Base-by-base conservation (phyloP, 345 rosid species). In the Camelina laxa region DNA sequence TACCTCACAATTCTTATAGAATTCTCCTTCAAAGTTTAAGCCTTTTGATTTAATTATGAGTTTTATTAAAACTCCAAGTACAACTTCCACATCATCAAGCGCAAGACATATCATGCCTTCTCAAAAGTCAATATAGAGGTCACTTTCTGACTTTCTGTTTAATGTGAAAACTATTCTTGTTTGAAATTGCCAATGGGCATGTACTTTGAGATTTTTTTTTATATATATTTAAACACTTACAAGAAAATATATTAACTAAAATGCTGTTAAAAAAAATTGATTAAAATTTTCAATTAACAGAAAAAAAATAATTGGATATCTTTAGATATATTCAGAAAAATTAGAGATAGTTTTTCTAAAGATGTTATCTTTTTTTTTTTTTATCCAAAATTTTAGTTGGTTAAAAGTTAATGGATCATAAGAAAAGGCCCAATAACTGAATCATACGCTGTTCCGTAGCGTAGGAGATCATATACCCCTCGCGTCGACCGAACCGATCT, bases 1-100 rank as follows among this genome's bases (percentile, higher is more conserved):
- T 68, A 73, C 44, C 45, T 75, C 65, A 49, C 7, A 70, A 45
- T n/a, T n/a, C n/a, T n/a, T n/a, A n/a, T n/a, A n/a, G n/a, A n/a
- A n/a, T n/a, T 69, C 66, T 79, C 58, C 70, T 57, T 49, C 36
- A 59, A 50, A 72, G 17, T 17, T 16, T 24, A 67, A 64, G 63
- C 68, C 50, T 31, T 63, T 48, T 64, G 22, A 36, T 27, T 55
- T 63, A 56, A 51, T 63, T 22, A 47, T 56, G 16, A 35, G 44
- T 73, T 31, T 60, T 48, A 48, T 33, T 27, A 38, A 47, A 60
- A 35, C 35, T 47, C 36, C 36, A 72, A 62, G 53, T 54, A 73
- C 63, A 65, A 19, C 30, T 53, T 53, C 22, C 56, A 30, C 47
- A 63, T 54, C 64, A 54, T 62, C 51, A 72, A 50, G 30, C 30